phyloP scores from a whole-genome alignment of 345 rosid species.

The Eucalyptus caleyi region DNA sequence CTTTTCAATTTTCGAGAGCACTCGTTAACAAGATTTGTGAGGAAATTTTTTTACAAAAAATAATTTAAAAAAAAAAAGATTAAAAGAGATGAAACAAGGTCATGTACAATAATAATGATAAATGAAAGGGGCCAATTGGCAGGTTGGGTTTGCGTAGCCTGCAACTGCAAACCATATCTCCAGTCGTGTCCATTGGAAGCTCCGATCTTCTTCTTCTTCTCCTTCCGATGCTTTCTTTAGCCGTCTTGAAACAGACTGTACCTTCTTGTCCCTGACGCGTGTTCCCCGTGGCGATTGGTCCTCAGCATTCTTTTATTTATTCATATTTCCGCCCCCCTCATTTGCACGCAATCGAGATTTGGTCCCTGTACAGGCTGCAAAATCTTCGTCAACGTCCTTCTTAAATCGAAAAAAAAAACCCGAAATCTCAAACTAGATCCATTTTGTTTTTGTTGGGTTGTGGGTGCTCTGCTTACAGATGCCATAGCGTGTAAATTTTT shows the following conservation, averaged over 20 bases:
- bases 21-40: background rate
- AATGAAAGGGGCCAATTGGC: background rate
- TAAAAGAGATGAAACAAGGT: background rate
- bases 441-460: background rate
- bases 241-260: background rate
- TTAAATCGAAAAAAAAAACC: background rate
- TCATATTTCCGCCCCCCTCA: background rate
- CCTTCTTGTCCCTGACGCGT: background rate
- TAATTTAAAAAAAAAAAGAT: rapidly evolving
- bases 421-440: background rate
- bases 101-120: too few species aligned
- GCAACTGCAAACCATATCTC: background rate
- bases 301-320: background rate
- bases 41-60: background rate
- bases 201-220: background rate
- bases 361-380: background rate
- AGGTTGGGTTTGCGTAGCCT: background rate
- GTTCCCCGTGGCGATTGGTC: background rate
- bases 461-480: background rate
- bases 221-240: background rate
- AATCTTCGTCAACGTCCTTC: background rate
- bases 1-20: background rate
- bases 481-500: background rate
- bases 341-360: background rate
- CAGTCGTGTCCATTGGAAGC: background rate